phyloP scores from a whole-genome alignment of 2,329 filamentous ascomycete genomes.

The Xylogone sp. region DNA sequence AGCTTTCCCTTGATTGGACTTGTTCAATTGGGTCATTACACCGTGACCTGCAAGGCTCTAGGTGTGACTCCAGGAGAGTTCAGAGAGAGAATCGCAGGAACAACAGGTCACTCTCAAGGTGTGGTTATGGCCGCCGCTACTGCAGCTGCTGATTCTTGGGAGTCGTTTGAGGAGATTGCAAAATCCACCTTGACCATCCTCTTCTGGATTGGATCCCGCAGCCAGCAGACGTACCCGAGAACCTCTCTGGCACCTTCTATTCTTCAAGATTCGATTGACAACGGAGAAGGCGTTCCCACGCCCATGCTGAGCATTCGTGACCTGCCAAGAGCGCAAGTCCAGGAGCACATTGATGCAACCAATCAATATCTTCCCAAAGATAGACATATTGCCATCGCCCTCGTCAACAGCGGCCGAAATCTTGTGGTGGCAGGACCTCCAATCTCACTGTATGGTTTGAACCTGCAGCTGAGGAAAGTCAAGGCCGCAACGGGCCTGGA shows the following conservation, averaged over 20 bases:
- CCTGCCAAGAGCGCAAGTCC: slow-evolving; percentile 79
- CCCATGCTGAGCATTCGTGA: slow-evolving; percentile 98
- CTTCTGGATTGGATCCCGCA: slow-evolving; percentile 97
- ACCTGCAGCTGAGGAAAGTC: slow-evolving; percentile 90
- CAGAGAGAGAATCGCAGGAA: slow-evolving; percentile 77
- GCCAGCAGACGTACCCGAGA: slow-evolving; percentile 93
- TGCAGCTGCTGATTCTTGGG: slow-evolving; percentile 88
- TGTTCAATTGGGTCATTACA: slow-evolving; percentile 93
- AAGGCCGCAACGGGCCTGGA: slow-evolving; percentile 97
- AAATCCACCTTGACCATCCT: slow-evolving; percentile 83
- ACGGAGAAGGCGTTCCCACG: slow-evolving; percentile 91
- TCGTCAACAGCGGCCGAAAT: slow-evolving; percentile 95
- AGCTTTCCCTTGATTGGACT: slow-evolving; percentile 95
- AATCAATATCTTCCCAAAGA: slow-evolving; percentile 94
- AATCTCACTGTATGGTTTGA: slow-evolving; percentile 93
- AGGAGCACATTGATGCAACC: slow-evolving; percentile 94
- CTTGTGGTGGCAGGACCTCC: slow-evolving; percentile 96
- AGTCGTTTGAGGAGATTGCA: slow-evolving; percentile 78
- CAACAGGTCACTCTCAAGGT: slow-evolving; percentile 95
- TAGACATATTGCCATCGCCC: slow-evolving; percentile 89
- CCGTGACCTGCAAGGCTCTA: slow-evolving; percentile 87
- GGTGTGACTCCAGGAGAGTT: slow-evolving; percentile 87
- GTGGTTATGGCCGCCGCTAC: slow-evolving; percentile 91
- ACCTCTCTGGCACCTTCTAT: slow-evolving; percentile 90
- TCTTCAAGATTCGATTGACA: slow-evolving; percentile 87